Conservation (phyloP, 2,329 filamentous ascomycete genomes). For the Pseudopithomyces maydicus region DNA sequence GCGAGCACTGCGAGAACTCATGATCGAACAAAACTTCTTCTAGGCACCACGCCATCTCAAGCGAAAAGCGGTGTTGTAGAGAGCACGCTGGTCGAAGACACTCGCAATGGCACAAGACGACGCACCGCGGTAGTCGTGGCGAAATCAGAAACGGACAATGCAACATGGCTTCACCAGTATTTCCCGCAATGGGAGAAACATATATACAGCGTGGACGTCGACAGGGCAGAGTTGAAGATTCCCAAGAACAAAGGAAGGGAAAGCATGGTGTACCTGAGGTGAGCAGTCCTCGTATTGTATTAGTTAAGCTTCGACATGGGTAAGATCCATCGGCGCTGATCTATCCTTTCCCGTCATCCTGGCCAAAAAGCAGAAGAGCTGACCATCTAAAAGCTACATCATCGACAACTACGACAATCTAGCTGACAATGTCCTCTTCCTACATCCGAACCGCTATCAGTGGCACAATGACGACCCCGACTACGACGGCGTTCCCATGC, state of each 20-base stretch:
- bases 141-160: slow-evolving; percentile 43
- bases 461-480: slow-evolving; percentile 60
- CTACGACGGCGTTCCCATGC: slow-evolving; percentile 56
- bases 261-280: slow-evolving; percentile 57
- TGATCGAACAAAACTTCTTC: not conserved
- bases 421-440: slow-evolving; percentile 48
- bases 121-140: slow-evolving; percentile 46
- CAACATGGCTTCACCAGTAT: slow-evolving; percentile 47
- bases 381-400: slow-evolving; percentile 40
- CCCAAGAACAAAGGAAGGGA: slow-evolving; percentile 56
- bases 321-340: slow-evolving; percentile 6
- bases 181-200: slow-evolving; percentile 47
- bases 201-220: slow-evolving; percentile 52
- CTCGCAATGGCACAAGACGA: slow-evolving; percentile 14
- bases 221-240: slow-evolving; percentile 44
- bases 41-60: not conserved
- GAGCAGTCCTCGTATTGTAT: slow-evolving; percentile 17
- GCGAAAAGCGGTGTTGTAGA: slow-evolving; percentile 3
- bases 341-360: not conserved
- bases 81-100: slow-evolving; percentile 1
- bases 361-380: not conserved
- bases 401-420: slow-evolving; percentile 48
- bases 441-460: slow-evolving; percentile 50
- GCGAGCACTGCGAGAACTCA: slow-evolving; percentile 11
- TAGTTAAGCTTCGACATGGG: not conserved